Base-by-base conservation (phyloP, 73 alveolate genomes). In the Breviolum minutum region DNA sequence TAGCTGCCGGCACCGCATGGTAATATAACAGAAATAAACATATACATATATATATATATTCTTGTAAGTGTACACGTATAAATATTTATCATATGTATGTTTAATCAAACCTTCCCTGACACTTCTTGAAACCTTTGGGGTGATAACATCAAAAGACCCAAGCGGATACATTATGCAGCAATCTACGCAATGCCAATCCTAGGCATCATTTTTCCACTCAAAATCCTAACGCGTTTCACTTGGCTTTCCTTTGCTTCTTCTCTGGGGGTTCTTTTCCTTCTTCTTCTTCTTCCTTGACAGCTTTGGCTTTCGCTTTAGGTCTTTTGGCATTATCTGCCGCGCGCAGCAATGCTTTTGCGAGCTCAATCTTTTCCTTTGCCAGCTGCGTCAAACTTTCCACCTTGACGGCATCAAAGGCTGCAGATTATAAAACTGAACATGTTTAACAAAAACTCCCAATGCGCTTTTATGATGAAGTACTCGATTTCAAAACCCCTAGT, bases 281-380 rank as follows among this genome's bases (percentile, higher is more conserved):
- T 8, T 71, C 82, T 64, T 16, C 73, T 10, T 16, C 16, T 30
- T 71, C 29, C 82, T 9, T 26, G 24, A 8, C 19, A 14, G 85
- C 14, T 8, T 24, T 76, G 60, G 63, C 92, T 29, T 32, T 60
- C n/a, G 40, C 54, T 11, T 32, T 40, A 8, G 88, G 64, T 30
- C 40, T 80, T 12, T 76, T 76, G 61, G 92, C 74, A 22, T 85
- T 85, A 27, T 85, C 80, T 16, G 80, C 63, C 2, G 94, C 94
- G 6, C 95, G 32, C 82, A 86, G 60, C 68, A 86, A 27, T 4
- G 95, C 95, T 40, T 86, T 86, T 2, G 95, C 95, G 26, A 86
- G 30, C 0, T 86, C 82, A 16, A 86, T 13, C 4, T 66, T 64
- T 22, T 62, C 95, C 32, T 86, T 86, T n/a, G 95, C 81, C 13